phyloP scores from a whole-genome alignment of 352 stramenopile species.

The Phytophthora capsici region DNA sequence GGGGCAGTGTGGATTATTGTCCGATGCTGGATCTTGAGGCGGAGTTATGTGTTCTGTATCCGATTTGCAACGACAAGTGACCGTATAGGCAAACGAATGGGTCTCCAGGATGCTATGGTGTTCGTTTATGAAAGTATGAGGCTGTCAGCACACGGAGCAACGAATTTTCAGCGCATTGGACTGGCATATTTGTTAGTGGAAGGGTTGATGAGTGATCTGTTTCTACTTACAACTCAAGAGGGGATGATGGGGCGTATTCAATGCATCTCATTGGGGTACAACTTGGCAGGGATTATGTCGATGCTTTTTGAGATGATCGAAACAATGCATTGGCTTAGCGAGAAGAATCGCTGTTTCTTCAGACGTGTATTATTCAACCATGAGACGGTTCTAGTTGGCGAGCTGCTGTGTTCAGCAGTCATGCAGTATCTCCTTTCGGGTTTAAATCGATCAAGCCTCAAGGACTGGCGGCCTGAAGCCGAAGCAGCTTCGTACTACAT shows the following conservation, averaged over 20 bases:
- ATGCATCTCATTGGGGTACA: slow-evolving; percentile 38
- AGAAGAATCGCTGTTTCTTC: slow-evolving; percentile 6
- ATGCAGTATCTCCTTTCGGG: slow-evolving; percentile 21
- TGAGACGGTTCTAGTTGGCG: slow-evolving; percentile 27
- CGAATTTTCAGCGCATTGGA: slow-evolving; percentile 27
- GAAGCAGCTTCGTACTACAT: slow-evolving; percentile 21
- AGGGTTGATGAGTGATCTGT: slow-evolving; percentile 34
- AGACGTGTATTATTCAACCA: slow-evolving; percentile 32
- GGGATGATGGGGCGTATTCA: slow-evolving; percentile 14
- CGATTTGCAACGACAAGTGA: slow-evolving; percentile 15
- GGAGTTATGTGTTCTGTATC: slow-evolving; percentile 22
- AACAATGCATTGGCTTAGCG: slow-evolving; percentile 15
- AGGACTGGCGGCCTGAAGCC: background rate
- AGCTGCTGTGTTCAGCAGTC: slow-evolving; percentile 7
- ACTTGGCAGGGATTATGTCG: slow-evolving; percentile 26
- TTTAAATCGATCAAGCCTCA: slow-evolving; percentile 19
- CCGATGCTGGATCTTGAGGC: slow-evolving; percentile 10
- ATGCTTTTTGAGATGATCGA: slow-evolving; percentile 37
- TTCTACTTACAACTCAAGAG: slow-evolving; percentile 31
- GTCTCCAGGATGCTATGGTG: slow-evolving; percentile 19
- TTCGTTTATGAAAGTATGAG: slow-evolving; percentile 35
- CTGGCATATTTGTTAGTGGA: slow-evolving; percentile 34
- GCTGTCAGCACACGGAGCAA: slow-evolving; percentile 27
- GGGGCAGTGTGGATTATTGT: slow-evolving; percentile 12
- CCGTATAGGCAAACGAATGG: slow-evolving; percentile 1